Conservation (phyloP, 2,329 filamentous ascomycete species). For the Botrytis fragariae region DNA sequence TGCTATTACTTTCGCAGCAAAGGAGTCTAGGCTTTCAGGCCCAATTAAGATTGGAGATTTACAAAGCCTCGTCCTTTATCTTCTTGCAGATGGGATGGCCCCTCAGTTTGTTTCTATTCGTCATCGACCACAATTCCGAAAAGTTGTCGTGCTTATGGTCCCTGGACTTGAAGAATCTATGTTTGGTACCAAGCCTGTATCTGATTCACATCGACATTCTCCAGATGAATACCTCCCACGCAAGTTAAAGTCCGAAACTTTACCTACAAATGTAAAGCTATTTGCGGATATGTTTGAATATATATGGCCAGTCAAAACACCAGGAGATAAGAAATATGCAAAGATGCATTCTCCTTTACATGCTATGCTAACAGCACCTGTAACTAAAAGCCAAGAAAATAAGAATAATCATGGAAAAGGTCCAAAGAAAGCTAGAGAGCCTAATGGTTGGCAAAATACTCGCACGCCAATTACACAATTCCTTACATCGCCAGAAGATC, state of each 20-base stretch:
- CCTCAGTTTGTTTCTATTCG: constrained; percentile 65
- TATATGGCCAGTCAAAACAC: constrained; percentile 84
- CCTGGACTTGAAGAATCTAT: constrained; percentile 88
- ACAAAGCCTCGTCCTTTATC: constrained; percentile 62
- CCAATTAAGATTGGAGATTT: constrained; percentile 62
- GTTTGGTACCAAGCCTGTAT: constrained; percentile 59
- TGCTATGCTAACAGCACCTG: constrained; percentile 74
- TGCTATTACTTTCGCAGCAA: constrained; percentile 54
- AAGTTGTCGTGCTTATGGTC: constrained; percentile 87
- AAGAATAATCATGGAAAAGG: constrained; percentile 48
- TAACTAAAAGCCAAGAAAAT: constrained; percentile 64
- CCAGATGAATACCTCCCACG: constrained; percentile 62
- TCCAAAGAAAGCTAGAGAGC: constrained; percentile 60
- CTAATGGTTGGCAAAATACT: constrained; percentile 67
- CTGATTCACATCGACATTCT: constrained; percentile 39
- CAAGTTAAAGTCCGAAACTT: constrained; percentile 48
- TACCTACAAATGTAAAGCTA: constrained; percentile 57
- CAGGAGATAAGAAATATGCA: constrained; percentile 77
- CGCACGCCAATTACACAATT: constrained; percentile 82
- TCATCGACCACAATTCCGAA: constrained; percentile 64
- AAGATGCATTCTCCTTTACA: constrained; percentile 85
- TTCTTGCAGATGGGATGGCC: constrained; percentile 62
- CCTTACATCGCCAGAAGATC: constrained; percentile 67
- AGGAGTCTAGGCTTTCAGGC: constrained; percentile 54
- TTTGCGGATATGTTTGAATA: constrained; percentile 82